Evolutionary conservation across 805 yeast genomes (phyloP), one percentile per base, ranked within the genome.

Genomic region (Suhomyces pyralidae): DNA sequence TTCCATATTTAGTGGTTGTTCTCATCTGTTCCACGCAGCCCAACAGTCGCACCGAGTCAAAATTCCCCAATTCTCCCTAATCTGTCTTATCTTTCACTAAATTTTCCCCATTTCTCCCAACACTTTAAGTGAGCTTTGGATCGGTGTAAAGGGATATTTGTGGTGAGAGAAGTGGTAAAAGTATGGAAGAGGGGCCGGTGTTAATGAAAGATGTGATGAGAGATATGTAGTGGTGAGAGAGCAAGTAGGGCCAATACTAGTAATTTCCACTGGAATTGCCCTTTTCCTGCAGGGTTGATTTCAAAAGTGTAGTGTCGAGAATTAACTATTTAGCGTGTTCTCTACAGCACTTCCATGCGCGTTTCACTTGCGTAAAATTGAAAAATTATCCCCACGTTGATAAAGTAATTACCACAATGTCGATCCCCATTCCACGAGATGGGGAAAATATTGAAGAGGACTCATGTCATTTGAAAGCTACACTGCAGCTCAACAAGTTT

Each of bases 401-500:
- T 19, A 17, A 38, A 19, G 12, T 14, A n/a, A 32, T 32, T 32
- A 38, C 24, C 42, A 38, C 42, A 38, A 38, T 38, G 42, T 38
- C 42, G 22, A 38, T 38, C 9, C 42, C 42, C 14, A 38, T 19
- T 19, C 42, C 42, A 38, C 42, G 14, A 38, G 22, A 38, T 7
- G 42, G n/a, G 24, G 22, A 38, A 17, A 38, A 38, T 9, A 17
- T 7, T 38, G 42, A 38, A 19, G 42, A 38, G 20, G 42, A 38
- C 10, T 38, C 42, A 38, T 17, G 14, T 17, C 42, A 38, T 38
- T 38, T 38, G 42, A 38, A 38, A 38, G 42, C 9, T 3, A 7
- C 24, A 14, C 42, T 9, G 42, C 40, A 36, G 40, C 42, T 38
- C 24, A 38, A 46, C 34, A 65, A 67, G 51, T 44, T 64, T 40